Evolutionary conservation across 192 early-diverging fungal species (phyloP), one percentile per base, ranked within the genome.

Genomic region (Chytriomyces confervae): DNA sequence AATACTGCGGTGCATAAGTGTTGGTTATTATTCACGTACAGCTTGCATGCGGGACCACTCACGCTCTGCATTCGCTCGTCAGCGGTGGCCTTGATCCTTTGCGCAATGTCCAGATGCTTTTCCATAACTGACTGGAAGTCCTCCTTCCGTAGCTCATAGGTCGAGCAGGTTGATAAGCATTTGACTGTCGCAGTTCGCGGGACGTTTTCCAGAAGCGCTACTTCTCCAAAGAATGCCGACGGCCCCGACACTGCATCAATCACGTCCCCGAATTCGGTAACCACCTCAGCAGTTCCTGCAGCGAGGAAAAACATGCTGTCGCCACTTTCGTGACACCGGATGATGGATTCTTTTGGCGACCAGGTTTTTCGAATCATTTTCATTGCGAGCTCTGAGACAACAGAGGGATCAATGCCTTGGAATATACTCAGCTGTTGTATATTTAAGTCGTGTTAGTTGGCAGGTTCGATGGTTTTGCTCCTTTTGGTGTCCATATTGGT

Each of bases 251-350:
- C 80, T 46, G 76, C 77, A 75, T 90, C 81, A 61, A 83, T 72
- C 45, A 80, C 66, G 5, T 85, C 82, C 9, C 85, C 87, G 63
- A 85, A 88, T 64, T 76, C 74, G 7, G 74, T 76, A 13, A 65
- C 16, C 7, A 88, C 85, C 46, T 88, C 84, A 6, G 77, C 84
- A 23, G 69, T 69, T 9, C 88, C 88, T 8, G 80, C 83, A n/a
- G 83, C 82, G 6, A 89, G 77, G 72, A 89, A 88, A 69, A 89
- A 89, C 84, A 89, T 90, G 77, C 86, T 88, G 46, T 65, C 43
- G 5, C 76, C 85, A 11, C 20, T 71, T 13, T 84, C 78, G 43
- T 70, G 84, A 27, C 79, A 78, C 36, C 44, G 47, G 44, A 87
- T 85, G 60, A 87, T 88, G 44, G 50, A 75, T 23, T 87, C 75